These are phyloP conservation scores for Ceratobasidium sp. DNA, from an alignment of 1,284 basidiomycete species.

Conservation along the genomic window DNA sequence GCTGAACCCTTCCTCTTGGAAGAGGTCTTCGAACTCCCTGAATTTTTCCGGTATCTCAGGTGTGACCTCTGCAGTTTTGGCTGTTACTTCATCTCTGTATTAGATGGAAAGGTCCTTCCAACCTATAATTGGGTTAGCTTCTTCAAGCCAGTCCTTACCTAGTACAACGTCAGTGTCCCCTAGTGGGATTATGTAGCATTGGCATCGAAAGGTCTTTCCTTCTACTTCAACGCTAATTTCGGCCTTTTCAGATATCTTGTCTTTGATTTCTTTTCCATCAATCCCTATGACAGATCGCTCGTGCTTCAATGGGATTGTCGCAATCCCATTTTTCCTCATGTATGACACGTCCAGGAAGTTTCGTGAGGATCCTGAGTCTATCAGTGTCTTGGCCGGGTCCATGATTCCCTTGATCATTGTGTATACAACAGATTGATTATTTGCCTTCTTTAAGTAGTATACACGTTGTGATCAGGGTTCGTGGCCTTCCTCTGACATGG, in stretches of 20 bases:
- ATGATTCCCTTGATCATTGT: conserved; percentile 1
- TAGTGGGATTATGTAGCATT: background rate
- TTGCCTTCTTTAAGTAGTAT: conserved; percentile 6
- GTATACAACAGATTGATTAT: background rate
- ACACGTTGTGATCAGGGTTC: background rate
- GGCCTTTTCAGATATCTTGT: background rate
- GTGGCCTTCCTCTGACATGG: background rate
- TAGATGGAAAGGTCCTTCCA: background rate
- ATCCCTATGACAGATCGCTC: background rate
- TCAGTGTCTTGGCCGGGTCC: conserved; percentile 16
- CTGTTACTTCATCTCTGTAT: background rate
- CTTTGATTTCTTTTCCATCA: background rate
- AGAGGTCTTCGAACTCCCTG: background rate
- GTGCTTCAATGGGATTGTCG: background rate
- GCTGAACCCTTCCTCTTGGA: conserved; percentile 3
- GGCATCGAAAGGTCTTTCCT: background rate
- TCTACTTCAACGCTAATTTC: background rate
- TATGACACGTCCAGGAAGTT: background rate
- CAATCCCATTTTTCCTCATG: background rate
- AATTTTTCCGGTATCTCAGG: background rate
- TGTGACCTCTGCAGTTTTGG: background rate
- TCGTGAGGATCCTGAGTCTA: background rate
- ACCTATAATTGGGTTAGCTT: background rate
- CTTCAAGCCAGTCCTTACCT: conserved; percentile 6
- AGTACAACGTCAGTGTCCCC: background rate